phyloP scores from a whole-genome alignment of 2,329 filamentous ascomycete genomes.

The Pyrenochaeta sp. region DNA sequence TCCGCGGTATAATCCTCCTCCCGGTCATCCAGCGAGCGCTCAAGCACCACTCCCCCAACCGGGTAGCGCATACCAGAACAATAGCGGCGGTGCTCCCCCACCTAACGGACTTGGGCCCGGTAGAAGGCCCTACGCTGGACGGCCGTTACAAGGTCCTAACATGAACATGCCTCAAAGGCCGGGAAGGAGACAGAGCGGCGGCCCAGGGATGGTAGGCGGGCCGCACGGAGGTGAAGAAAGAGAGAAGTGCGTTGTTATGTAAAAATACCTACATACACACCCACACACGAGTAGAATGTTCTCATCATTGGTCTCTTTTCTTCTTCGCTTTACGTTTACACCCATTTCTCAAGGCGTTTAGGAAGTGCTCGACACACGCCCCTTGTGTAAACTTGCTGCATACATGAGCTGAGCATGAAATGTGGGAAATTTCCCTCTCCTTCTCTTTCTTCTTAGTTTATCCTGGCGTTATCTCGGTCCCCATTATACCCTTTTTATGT shows the following conservation, averaged over 20 bases:
- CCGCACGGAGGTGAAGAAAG: conserved; percentile 31
- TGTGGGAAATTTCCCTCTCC: no score
- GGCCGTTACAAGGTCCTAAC: conserved; percentile 16
- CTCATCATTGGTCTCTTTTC: no score
- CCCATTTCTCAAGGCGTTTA: no score
- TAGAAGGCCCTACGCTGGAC: conserved; percentile 21
- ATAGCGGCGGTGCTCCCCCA: conserved; percentile 14
- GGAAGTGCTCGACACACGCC: no score
- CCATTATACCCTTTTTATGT: not conserved
- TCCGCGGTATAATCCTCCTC: conserved; percentile 63
- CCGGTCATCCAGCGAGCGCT: conserved; percentile 54
- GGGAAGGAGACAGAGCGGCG: conserved; percentile 36
- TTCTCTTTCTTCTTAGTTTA: no score
- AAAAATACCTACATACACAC: conserved; percentile 11
- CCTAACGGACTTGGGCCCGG: conserved; percentile 9
- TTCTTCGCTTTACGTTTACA: no score
- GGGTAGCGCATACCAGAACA: conserved; percentile 37
- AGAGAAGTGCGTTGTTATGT: conserved; percentile 48
- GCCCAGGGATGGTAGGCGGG: conserved; percentile 11
- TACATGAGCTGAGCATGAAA: no score
- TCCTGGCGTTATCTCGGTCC: no score
- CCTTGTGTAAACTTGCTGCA: no score
- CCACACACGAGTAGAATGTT: no score
- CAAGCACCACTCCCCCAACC: conserved; percentile 36
- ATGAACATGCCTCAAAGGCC: conserved; percentile 21